phyloP scores from a whole-genome alignment of 2,329 filamentous ascomycete genomes.

The Phaeoacremonium minimum region DNA sequence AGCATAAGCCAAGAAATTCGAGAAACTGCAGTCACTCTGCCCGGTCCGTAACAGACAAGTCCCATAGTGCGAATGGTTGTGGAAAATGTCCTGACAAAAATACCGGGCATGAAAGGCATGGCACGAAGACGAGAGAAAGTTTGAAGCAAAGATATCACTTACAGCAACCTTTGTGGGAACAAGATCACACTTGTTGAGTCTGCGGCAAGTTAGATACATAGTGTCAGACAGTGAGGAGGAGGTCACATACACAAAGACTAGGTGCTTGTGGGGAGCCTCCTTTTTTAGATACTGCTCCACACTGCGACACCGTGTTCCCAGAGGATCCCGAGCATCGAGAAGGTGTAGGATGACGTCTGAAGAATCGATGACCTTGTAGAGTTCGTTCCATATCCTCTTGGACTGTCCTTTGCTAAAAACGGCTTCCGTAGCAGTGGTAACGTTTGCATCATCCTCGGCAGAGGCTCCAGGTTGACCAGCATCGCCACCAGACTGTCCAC shows the following conservation, averaged over 20 bases:
- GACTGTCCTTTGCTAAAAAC: slow-evolving; percentile 94
- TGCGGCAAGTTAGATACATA: too few relatives aligned
- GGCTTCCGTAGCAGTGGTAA: slow-evolving; percentile 69
- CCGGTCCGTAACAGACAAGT: slow-evolving; percentile 98
- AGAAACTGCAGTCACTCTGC: slow-evolving; percentile 77
- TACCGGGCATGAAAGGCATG: slow-evolving; percentile 44
- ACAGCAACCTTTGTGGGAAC: slow-evolving; percentile 91
- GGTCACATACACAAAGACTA: slow-evolving; percentile 84
- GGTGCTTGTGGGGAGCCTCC: slow-evolving; percentile 93
- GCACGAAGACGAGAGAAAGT: not conserved
- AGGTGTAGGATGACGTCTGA: slow-evolving; percentile 96
- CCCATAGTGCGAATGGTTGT: slow-evolving; percentile 62
- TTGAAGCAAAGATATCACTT: slow-evolving; percentile 50
- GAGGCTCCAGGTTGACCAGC: slow-evolving; percentile 39
- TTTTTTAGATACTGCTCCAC: slow-evolving; percentile 91
- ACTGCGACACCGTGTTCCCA: slow-evolving; percentile 84
- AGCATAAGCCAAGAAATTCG: slow-evolving; percentile 61
- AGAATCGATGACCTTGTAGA: slow-evolving; percentile 92
- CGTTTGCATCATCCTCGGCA: slow-evolving; percentile 31
- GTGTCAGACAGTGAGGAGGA: too few relatives aligned
- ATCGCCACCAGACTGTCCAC: slow-evolving; percentile 59
- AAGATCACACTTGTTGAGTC: slow-evolving; percentile 89
- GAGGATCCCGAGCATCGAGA: slow-evolving; percentile 81
- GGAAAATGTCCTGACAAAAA: slow-evolving; percentile 81
- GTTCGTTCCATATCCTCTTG: slow-evolving; percentile 95